A percentile compares a stretch with the other conserved stretches of the same genome.
phyloP scores from a whole-genome alignment of 2,329 filamentous ascomycete species.

The Nemania sp. region DNA sequence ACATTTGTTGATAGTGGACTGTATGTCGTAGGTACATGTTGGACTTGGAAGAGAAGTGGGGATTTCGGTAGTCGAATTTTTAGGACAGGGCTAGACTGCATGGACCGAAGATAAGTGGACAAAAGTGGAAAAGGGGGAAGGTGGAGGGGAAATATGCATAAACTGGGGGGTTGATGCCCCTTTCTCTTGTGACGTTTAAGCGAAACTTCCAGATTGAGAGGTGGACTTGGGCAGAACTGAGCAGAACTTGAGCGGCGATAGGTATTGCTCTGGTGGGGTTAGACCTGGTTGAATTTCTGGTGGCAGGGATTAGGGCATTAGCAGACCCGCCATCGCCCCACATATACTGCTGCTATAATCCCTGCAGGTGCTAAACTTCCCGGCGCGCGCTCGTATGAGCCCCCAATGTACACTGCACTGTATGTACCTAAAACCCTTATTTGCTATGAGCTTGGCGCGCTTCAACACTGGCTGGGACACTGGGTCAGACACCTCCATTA shows the following conservation, averaged over 20 bases:
- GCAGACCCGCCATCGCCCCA: conserved; percentile 27
- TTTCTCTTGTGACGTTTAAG: conserved; percentile 30
- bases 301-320: conserved; percentile 29
- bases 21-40: no score
- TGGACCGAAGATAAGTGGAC: conserved; percentile 25
- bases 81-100: conserved; percentile 34
- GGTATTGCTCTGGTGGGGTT: conserved; percentile 35
- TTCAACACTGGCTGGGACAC: conserved; percentile 26
- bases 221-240: conserved; percentile 21
- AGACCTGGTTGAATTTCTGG: conserved; percentile 31
- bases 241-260: conserved; percentile 30
- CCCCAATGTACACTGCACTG: conserved; percentile 15
- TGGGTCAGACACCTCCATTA: conserved; percentile 31
- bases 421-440: conserved; percentile 32
- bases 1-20: no score
- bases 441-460: conserved; percentile 34
- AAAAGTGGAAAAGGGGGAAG: conserved; percentile 32
- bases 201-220: conserved; percentile 35
- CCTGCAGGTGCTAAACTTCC: conserved; percentile 36
- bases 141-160: conserved; percentile 28
- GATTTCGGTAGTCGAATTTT: conserved; percentile 39
- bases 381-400: conserved; percentile 36
- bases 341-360: conserved; percentile 32
- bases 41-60: conserved; percentile 28
- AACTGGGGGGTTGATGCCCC: conserved; percentile 33